Percentiles rank a stretch among this genome's conserved stretches.
phyloP scores from a whole-genome alignment of 106 monocot genomes.

The Triglochin maritima region DNA sequence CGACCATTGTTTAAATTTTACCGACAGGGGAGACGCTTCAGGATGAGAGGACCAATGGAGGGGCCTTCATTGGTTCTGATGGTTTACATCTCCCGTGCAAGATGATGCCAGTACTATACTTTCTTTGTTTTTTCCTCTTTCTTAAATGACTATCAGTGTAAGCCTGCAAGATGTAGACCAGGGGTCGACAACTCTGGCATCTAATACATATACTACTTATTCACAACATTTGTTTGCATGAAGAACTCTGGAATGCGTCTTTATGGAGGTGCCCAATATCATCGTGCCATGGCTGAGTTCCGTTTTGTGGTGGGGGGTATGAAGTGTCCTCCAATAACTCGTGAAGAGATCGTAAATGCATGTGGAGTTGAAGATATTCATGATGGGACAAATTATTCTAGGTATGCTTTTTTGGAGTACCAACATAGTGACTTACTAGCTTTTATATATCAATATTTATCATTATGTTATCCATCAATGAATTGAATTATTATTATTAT shows the following conservation, averaged over 20 bases:
- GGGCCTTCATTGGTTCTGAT: constrained; percentile 57
- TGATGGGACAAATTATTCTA: constrained; percentile 94
- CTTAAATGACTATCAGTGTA: not conserved
- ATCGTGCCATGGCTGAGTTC: constrained; percentile 96
- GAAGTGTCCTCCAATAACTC: constrained; percentile 86
- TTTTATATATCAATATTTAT: not conserved
- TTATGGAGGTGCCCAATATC: constrained; percentile 95
- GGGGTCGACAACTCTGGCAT: no score
- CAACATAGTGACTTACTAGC: no score
- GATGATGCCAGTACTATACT: constrained; percentile 73
- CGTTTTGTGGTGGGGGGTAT: constrained; percentile 70
- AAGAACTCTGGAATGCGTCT: constrained; percentile 97
- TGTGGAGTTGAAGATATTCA: constrained; percentile 98
- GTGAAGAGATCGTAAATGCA: constrained; percentile 96
- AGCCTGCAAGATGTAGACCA: no score
- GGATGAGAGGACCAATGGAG: constrained; percentile 68
- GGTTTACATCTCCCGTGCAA: constrained; percentile 56
- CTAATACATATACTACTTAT: not conserved
- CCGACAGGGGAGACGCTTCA: constrained; percentile 65
- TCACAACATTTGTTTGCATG: not conserved
- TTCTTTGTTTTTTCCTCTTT: not conserved
- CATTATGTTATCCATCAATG: not conserved
- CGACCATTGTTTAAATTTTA: no score
- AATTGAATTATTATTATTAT: not conserved
- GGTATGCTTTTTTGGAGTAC: constrained; percentile 21